Evolutionary conservation across 2,329 filamentous ascomycete species (phyloP), one percentile per base, ranked within the genome.

Genomic region (Septoria petroselini): DNA sequence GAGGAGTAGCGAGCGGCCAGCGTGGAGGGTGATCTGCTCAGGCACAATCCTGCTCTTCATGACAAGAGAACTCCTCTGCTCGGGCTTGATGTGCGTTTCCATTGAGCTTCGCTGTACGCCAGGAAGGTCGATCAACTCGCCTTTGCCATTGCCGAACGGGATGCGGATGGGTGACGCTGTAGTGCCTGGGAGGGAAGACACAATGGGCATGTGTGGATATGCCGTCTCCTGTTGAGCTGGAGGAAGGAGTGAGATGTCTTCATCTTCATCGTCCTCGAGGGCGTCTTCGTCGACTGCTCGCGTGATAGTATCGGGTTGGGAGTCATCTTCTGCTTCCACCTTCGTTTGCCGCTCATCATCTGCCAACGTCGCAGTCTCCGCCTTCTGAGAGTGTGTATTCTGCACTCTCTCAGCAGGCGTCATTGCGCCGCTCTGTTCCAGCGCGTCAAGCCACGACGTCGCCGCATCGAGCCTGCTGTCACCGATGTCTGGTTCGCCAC

Each of bases 151-250:
- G 38, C 91, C 91, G 65, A 93, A 98, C 0, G 90, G 89, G 14
- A 97, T 82, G 21, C 93, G 85, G 59, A 98, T 97, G 0, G 93
- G 93, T 0, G 90, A 95, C 1, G 91, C 93, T 1, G 93, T 98
- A 0, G 93, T 98, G 7, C 94, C 93, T 0, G 93, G 88, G 2
- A 96, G 76, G 3, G 87, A 80, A 0, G 90, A 95, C 1, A 95
- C 86, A 8, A 94, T 71, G 1, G 91, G 91, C 79, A 97, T 91
- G 12, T 82, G 74, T 4, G 91, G 91, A 62, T 84, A 97, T 42
- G 84, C 77, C 2, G 80, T 82, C 62, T 90, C 88, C 3, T 76
- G 73, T 53, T 84, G 88, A 0, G 82, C 75, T 2, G 91, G 90
- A 0, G 91, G 91, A 0, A 97, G 78, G 25, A 95, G 77, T 7